Conservation (phyloP, 345 rosid species). For the Eucalyptus erythrocorys region DNA sequence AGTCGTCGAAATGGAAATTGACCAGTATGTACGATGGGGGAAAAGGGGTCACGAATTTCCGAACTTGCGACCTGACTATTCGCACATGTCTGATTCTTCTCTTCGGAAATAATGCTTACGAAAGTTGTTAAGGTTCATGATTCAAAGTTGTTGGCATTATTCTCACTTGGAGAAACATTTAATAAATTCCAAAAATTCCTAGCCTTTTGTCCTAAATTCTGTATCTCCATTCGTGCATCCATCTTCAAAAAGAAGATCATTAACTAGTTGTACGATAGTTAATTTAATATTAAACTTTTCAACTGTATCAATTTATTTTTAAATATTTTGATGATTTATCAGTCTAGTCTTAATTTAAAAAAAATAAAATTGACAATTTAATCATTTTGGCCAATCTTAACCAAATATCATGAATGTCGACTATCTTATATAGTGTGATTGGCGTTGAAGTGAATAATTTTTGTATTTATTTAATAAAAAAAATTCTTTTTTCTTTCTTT, state of each 20-base stretch:
- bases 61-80: not conserved
- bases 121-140: not conserved
- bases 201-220: not conserved
- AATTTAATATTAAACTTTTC: fast-evolving
- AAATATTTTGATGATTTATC: fast-evolving
- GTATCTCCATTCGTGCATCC: no score
- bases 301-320: fast-evolving
- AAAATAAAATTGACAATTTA: no score
- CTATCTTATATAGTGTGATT: fast-evolving
- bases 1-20: not conserved
- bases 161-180: not conserved
- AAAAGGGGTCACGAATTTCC: not conserved
- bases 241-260: not conserved
- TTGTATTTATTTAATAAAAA: no score
- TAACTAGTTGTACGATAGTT: fast-evolving
- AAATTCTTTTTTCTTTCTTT: not conserved
- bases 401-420: fast-evolving
- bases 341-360: no score
- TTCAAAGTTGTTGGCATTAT: not conserved
- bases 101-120: not conserved
- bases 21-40: not conserved
- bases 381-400: fast-evolving
- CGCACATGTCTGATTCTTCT: not conserved
- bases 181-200: not conserved
- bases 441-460: fast-evolving